Conservation (phyloP, 192 early-diverging fungal species). For the Lunasporangiospora selenospora region DNA sequence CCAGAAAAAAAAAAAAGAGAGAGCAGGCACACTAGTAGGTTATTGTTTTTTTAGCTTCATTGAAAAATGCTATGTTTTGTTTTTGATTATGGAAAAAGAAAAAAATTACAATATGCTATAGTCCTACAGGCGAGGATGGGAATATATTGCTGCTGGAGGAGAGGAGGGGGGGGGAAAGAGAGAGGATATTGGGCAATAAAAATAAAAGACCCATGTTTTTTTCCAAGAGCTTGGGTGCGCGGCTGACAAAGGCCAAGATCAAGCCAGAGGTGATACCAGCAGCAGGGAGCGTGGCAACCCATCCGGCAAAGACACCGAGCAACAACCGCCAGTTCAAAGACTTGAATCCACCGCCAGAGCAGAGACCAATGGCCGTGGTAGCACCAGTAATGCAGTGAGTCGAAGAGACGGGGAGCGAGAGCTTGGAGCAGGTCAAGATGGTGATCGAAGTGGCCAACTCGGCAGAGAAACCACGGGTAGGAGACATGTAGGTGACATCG, state of each 20-base stretch:
- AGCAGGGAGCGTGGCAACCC: slow-evolving; percentile 79
- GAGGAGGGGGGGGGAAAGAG: no score
- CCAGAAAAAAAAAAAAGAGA: no score
- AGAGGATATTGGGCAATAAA: no score
- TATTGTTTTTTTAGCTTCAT: no score
- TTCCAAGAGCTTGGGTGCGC: slow-evolving; percentile 60
- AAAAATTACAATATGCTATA: no score
- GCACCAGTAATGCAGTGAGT: slow-evolving; percentile 87
- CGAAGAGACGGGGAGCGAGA: slow-evolving; percentile 82
- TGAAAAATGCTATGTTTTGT: no score
- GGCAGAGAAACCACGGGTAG: slow-evolving; percentile 80
- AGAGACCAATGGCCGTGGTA: slow-evolving; percentile 75
- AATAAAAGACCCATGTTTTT: no score
- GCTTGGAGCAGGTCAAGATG: slow-evolving; percentile 80
- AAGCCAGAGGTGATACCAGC: slow-evolving; percentile 70
- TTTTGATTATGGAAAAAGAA: no score
- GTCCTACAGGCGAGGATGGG: no score
- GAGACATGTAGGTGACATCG: slow-evolving; percentile 84
- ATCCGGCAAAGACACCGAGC: slow-evolving; percentile 68
- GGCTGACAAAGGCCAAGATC: slow-evolving; percentile 68
- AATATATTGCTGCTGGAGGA: no score
- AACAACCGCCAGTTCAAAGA: slow-evolving; percentile 82
- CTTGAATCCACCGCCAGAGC: slow-evolving; percentile 59
- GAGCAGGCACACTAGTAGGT: no score
- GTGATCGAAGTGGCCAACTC: slow-evolving; percentile 81